These are phyloP conservation scores for Plantago coronopus DNA, from an alignment of 305 asterid species.

Conservation along the genomic window DNA sequence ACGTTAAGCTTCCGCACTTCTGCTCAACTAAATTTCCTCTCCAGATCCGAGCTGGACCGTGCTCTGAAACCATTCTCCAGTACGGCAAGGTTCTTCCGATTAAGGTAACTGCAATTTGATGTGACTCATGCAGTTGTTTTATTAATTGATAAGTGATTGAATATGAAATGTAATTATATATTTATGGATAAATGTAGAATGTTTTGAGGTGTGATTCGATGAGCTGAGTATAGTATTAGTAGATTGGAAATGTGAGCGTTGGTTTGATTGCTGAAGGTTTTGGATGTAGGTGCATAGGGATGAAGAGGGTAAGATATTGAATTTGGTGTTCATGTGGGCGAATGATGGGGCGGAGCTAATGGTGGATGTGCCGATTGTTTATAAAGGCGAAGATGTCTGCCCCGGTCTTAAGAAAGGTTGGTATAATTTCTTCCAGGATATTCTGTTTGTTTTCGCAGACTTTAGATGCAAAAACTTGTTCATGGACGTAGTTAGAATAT, in stretches of 20 bases:
- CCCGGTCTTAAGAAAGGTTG: slow-evolving; percentile 87
- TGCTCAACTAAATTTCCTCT: slow-evolving; percentile 79
- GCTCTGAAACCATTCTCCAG: slow-evolving; percentile 64
- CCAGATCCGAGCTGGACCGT: slow-evolving; percentile 86
- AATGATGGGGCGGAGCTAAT: slow-evolving; percentile 69
- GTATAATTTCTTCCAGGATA: slow-evolving; percentile 3
- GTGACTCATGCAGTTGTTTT: too few species aligned
- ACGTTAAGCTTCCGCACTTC: slow-evolving; percentile 57
- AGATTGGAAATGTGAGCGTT: neutral
- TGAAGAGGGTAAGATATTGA: slow-evolving; percentile 72
- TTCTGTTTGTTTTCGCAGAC: too few species aligned
- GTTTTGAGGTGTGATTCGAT: neutral
- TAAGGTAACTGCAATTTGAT: slow-evolving; percentile 42
- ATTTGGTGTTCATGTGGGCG: slow-evolving; percentile 90
- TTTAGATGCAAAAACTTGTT: too few species aligned
- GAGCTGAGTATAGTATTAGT: neutral
- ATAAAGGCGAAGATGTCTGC: slow-evolving; percentile 72
- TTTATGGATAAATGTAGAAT: neutral
- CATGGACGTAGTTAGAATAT: too few species aligned
- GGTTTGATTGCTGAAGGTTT: slow-evolving; percentile 18
- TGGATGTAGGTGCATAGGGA: slow-evolving; percentile 60
- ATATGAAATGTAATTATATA: too few species aligned
- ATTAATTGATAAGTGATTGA: too few species aligned
- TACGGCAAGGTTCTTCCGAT: slow-evolving; percentile 75
- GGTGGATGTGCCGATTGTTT: slow-evolving; percentile 80